A percentile compares a stretch with the other conserved stretches of the same genome.
Conservation (phyloP, 129 eudicot species). For the Arctium minus region DNA sequence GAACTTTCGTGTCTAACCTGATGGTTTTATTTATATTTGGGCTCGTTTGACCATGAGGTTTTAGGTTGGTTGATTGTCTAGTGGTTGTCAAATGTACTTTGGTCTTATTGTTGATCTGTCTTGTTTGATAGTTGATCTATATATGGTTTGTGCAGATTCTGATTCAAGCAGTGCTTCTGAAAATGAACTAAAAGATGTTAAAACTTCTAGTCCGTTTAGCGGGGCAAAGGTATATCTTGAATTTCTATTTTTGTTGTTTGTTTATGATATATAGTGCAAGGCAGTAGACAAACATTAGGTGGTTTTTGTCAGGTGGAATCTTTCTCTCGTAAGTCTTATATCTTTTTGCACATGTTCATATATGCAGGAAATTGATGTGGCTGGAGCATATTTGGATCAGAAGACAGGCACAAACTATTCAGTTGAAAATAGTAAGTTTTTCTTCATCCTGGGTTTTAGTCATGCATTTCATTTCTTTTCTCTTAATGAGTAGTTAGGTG, state of each 20-base stretch:
- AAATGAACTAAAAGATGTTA: constrained; percentile 34
- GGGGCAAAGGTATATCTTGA: constrained; percentile 34
- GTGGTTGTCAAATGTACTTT: background rate
- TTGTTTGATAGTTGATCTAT: constrained; percentile 6
- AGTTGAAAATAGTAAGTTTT: constrained; percentile 49
- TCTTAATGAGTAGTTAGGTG: background rate
- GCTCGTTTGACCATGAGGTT: background rate
- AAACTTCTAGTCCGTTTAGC: constrained; percentile 26
- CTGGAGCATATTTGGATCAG: constrained; percentile 23
- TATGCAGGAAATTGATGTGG: constrained; percentile 37
- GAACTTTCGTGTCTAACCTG: background rate
- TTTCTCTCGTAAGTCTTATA: background rate
- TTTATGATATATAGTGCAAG: constrained; percentile 3
- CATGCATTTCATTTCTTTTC: background rate
- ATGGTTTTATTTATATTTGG: constrained; percentile 1
- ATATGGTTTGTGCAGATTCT: constrained; percentile 36
- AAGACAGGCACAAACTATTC: constrained; percentile 25
- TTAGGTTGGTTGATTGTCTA: background rate
- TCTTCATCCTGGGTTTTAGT: background rate
- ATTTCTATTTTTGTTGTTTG: background rate
- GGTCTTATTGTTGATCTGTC: constrained; percentile 5
- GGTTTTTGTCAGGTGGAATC: background rate
- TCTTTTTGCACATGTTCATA: background rate
- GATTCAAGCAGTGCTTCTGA: constrained; percentile 43
- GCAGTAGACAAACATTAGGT: background rate